Evolutionary conservation across 768 basidiomycete genomes (phyloP), one percentile per base, ranked within the genome.

Genomic region (Epithele typhae): DNA sequence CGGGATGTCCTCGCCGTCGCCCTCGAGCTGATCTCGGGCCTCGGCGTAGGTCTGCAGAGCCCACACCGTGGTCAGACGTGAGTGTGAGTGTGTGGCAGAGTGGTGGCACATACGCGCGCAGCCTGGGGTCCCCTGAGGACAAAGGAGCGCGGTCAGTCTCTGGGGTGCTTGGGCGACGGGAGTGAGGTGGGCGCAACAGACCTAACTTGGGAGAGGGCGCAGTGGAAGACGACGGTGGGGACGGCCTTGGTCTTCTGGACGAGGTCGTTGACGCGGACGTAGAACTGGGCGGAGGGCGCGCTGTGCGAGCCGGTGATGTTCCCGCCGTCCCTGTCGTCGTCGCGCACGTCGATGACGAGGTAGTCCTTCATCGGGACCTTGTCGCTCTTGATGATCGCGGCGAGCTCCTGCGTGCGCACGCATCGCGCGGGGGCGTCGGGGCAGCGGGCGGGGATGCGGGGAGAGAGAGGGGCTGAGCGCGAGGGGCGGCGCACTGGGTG

Each of bases 261-360:
- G 21, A 92, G 72, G 1, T 68, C 62, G 57, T 83, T 73, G 24
- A 90, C 79, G 18, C 66, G 72, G 41, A 61, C 66, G 27, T 75
- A 60, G 63, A 91, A 89, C 40, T 71, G 71, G 23, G 61, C 50
- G 7, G 86, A 86, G 1, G 90, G 90, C 25, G 72, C 59, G 58
- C 87, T 79, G 48, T 77, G 58, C 34, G 78, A 73, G 51, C 77
- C 74, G 54, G 75, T 79, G 62, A 92, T 88, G 61, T 92, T 84
- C 30, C 90, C 90, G 54, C 90, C 90, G 10, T 60, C 69, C 64
- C 74, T 87, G 54, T 92, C 90, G 46, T 82, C 78, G 62, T 90
- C 89, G n/a, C 90, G 82, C 25, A 92, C 90, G 62, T 92, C 90
- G 33, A 92, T 76, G 36, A 92, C 74, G 24, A 84, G 63, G 60